Evolutionary conservation across 2,329 filamentous ascomycete genomes (phyloP), one percentile per base, ranked within the genome.

Genomic region (Colletotrichum shisoi): DNA sequence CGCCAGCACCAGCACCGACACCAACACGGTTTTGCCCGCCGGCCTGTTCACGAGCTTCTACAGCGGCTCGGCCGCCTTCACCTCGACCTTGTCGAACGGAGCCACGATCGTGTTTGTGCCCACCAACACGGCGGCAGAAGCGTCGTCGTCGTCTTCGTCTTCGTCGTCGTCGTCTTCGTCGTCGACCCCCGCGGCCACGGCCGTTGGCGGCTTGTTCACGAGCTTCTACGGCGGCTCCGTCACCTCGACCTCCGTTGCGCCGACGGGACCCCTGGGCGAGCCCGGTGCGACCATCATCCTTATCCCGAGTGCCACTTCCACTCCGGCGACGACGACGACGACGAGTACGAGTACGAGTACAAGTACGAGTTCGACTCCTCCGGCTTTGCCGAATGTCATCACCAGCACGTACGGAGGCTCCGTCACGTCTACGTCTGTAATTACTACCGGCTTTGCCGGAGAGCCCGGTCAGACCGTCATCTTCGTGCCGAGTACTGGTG

Each of bases 401-500:
- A 66, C 63, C 19, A 66, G 63, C 39, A 57, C 63, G 2, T 66
- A 62, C 19, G 44, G 19, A 4, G 63, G 63, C 4, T 62, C 57
- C 6, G 44, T 62, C 11, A 62, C 44, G 3, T 12, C 40, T n/a
- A 66, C 57, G 1, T 49, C 58, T 1, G 54, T 54, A 21, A 21
- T 21, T 3, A 21, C 21, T 3, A 21, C 21, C 21, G 21, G 21
- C 2, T 21, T 3, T 21, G 21, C 21, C 3, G 21, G 21, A 21
- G 21, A 21, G 21, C 21, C 21, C 3, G 21, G 21, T 21, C 21
- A 21, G 21, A 62, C 58, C 1, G 34, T 67, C 12, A 40, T 67
- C 2, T 42, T 46, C 7, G 59, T 67, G 2, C 63, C 63, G 8
- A 57, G 63, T 5, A 11, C 42, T 15, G 39, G 63, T 8, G 15